Evolutionary conservation across 2,329 filamentous ascomycete species (phyloP), one percentile per base, ranked within the genome.

Genomic region (Colletotrichum sp.): DNA sequence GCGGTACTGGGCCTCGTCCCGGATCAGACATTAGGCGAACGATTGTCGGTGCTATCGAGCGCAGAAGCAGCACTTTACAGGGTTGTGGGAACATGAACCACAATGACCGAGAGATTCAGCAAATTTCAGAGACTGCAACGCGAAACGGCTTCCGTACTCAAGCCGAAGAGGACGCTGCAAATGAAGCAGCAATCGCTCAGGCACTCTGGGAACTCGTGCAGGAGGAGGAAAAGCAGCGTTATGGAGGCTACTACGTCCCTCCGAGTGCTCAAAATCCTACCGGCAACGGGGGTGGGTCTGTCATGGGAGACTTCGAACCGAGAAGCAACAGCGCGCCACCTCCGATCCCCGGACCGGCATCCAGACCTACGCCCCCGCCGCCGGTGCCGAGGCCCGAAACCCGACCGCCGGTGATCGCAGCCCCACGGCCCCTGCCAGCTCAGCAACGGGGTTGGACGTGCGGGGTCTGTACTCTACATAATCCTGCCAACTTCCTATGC

Each of bases 161-260:
- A 80, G 95, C 95, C 0, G 95, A 98, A 79, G 95, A 98, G 82
- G 95, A 98, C 71, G 93, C 96, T 79, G 96, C 95, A 5, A 98
- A 98, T 80, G 95, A 98, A 72, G 89, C 91, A 28, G 96, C 96
- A 7, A 98, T 98, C 76, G 92, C 95, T 69, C 92, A 96, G 81
- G 96, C 96, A 0, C 88, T 98, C 36, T 96, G 95, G 87, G 96
- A 98, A 80, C 88, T 98, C 21, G 93, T 97, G 30, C 94, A 98
- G 81, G 93, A 98, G 82, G 96, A 98, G 77, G 91, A 94, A 77
- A 85, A 83, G 77, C 81, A 81, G 52, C 89, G 88, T 79, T 90
- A 92, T 78, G 91, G 92, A n/a, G 84, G 86, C 70, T 88, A 85
- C 18, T 89, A 92, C 80, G 87, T 90, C 70, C 81, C 83, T 74